Conservation (phyloP, 164 flowering plant species). For the Aristolochia fimbriata region DNA sequence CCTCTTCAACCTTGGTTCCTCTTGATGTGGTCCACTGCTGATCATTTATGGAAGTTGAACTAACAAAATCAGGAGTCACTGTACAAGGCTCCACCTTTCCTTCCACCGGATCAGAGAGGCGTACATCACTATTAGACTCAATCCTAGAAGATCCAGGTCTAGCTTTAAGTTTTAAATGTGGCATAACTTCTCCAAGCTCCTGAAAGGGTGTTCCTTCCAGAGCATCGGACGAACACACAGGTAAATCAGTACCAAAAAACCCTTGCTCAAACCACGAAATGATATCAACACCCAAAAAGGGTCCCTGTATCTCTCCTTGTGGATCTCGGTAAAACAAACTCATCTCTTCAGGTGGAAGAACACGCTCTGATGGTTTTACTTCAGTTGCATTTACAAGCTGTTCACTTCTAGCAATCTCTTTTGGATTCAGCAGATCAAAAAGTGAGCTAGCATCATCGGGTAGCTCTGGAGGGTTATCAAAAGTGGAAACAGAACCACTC, state of each 20-base stretch:
- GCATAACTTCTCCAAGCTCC: slow-evolving; percentile 67
- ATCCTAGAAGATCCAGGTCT: slow-evolving; percentile 12
- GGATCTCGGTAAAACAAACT: slow-evolving; percentile 80
- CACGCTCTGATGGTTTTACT: slow-evolving; percentile 17
- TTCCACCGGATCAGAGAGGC: slow-evolving; percentile 20
- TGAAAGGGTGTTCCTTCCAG: slow-evolving; percentile 61
- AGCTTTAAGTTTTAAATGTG: slow-evolving; percentile 38
- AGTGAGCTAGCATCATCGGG: slow-evolving; percentile 34
- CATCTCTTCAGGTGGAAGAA: slow-evolving; percentile 49
- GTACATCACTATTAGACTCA: slow-evolving; percentile 15
- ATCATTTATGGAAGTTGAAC: slow-evolving; percentile 15
- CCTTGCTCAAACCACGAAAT: slow-evolving; percentile 91
- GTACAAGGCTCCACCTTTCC: slow-evolving; percentile 24
- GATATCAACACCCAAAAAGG: slow-evolving; percentile 78
- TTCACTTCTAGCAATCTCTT: slow-evolving; percentile 16
- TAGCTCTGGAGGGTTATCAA: slow-evolving; percentile 22
- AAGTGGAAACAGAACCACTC: slow-evolving; percentile 8
- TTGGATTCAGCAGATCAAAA: slow-evolving; percentile 21
- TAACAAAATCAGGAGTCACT: slow-evolving; percentile 17
- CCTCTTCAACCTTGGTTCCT: slow-evolving; percentile 25
- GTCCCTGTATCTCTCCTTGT: slow-evolving; percentile 88
- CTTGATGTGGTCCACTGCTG: slow-evolving; percentile 19
- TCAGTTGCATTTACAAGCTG: slow-evolving; percentile 15
- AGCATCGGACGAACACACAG: slow-evolving; percentile 68
- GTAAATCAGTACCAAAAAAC: slow-evolving; percentile 78